Evolutionary conservation across 345 rosid genomes (phyloP), one percentile per base, ranked within the genome.

Genomic region (Physaria fendleri): DNA sequence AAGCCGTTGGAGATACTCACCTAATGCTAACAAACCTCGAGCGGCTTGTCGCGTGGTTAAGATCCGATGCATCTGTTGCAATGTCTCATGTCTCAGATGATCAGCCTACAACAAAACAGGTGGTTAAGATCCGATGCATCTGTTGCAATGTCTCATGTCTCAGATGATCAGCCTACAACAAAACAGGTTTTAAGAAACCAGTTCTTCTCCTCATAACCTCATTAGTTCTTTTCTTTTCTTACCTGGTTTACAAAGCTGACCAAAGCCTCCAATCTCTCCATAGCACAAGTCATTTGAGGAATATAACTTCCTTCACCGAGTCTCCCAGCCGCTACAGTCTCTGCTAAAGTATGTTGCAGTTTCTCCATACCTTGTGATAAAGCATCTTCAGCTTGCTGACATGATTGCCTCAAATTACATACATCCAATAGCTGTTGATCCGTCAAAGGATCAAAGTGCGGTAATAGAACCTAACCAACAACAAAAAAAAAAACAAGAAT

Each of bases 341-440:
- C 88, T 12, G 95, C 77, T 29, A 93, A 77, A 2, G 73, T 82
- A 56, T 79, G 82, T 59, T 83, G 95, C 66, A 93, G 79, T 65
- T 78, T 93, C 10, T 82, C 99, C 95, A 88, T 83, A n/a, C 95
- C 99, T 71, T 86, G 91, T 0, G 91, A 74, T 18, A 93, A 78
- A 8, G 99, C 97, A 59, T 93, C 97, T 82, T 93, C 99, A 2
- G 95, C 97, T 74, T 93, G 99, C 64, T 93, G 92, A 76, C 97
- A 89, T 38, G 94, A 78, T 51, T 80, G 74, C 56, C 16, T 68
- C 40, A 93, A 64, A 59, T 74, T 85, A 45, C 51, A 42, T 17
- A 82, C 82, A 44, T 79, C 79, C 46, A 75, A 6, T 16, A 65
- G 8, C 41, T 93, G 97, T 33, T 72, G 76, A 3, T 89, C 94